Evolutionary conservation across 148 eudicot genomes (phyloP).

Genomic region (Camellia granthamiana): DNA sequence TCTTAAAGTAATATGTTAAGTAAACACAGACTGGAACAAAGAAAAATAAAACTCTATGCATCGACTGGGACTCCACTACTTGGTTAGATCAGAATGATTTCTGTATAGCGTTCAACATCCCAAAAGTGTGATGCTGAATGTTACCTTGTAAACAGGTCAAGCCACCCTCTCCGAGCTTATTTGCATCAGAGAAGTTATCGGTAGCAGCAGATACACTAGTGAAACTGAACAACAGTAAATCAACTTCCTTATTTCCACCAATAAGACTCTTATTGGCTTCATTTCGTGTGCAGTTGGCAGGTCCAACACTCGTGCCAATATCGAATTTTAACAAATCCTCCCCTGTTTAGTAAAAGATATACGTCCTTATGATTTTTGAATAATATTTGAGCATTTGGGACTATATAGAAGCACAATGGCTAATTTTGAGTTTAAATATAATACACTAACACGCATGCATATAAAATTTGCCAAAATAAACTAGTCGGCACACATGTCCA

Average conservation of each 20-base stretch:
- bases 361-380: too few relatives aligned
- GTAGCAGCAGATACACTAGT: neutral
- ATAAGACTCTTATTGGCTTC: neutral
- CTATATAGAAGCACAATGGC: too few relatives aligned
- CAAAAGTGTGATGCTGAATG: neutral
- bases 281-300: neutral
- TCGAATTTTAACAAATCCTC: neutral
- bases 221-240: neutral
- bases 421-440: too few relatives aligned
- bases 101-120: neutral
- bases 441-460: too few relatives aligned
- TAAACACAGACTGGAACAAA: neutral
- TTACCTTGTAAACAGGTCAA: conserved; percentile 13
- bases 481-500: too few relatives aligned
- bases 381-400: too few relatives aligned
- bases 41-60: neutral
- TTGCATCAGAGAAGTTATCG: neutral
- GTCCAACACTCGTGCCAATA: conserved; percentile 1
- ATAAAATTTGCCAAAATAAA: too few relatives aligned
- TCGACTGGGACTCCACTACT: too few relatives aligned
- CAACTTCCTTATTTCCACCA: neutral
- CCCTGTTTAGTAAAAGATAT: neutral
- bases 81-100: neutral
- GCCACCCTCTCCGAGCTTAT: conserved; percentile 10
- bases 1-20: neutral